phyloP scores from a whole-genome alignment of 208 protist genomes.

The Crithidia sp. region DNA sequence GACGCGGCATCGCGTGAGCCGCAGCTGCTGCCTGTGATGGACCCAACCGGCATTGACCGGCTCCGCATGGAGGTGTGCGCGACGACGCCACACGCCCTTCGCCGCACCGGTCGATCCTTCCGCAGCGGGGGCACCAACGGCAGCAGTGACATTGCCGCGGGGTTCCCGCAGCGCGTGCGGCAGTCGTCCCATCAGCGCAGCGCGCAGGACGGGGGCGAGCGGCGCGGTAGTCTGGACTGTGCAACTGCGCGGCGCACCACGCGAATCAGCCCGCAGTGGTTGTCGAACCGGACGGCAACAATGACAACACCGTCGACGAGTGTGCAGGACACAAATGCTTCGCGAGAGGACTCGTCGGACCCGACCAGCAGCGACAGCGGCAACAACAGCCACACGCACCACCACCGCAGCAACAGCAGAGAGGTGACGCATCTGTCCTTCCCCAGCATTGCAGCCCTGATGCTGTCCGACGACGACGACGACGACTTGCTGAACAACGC shows the following conservation, averaged over 20 bases:
- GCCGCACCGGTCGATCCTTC: not conserved
- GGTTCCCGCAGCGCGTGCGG: too few relatives aligned
- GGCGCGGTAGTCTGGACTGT: too few relatives aligned
- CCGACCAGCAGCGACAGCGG: conserved; percentile 1
- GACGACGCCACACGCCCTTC: conserved; percentile 2
- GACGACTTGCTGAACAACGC: not conserved
- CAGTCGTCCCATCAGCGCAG: too few relatives aligned
- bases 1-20: not conserved
- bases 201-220: too few relatives aligned
- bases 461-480: conserved; percentile 14
- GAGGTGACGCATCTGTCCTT: conserved; percentile 7
- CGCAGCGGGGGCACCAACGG: not conserved
- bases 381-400: not conserved
- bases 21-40: conserved; percentile 10
- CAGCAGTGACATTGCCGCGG: too few relatives aligned
- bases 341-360: not conserved
- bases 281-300: not conserved
- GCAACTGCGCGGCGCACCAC: too few relatives aligned
- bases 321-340: not conserved
- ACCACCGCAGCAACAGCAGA: not conserved
- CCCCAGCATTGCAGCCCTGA: not conserved
- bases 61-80: conserved; percentile 18
- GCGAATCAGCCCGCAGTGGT: conserved; percentile 2
- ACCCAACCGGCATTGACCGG: conserved; percentile 5
- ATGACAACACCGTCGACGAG: not conserved